phyloP scores from a whole-genome alignment of 2,329 filamentous ascomycete species.

The Exophiala sideris region DNA sequence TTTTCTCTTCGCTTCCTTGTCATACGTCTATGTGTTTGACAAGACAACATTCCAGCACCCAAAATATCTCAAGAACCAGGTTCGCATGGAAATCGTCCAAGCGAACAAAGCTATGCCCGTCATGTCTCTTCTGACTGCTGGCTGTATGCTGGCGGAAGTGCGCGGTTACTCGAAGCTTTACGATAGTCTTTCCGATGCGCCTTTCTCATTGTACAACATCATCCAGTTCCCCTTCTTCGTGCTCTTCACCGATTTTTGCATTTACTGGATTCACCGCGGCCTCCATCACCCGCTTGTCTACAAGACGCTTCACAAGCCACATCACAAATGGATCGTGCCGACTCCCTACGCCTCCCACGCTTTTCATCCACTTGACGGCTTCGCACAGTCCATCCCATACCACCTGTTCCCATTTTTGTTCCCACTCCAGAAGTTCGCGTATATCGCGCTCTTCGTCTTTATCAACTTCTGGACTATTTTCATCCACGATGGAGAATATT shows the following conservation, averaged over 20 bases:
- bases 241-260: conserved; percentile 80
- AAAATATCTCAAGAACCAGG: conserved; percentile 92
- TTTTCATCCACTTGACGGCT: conserved; percentile 93
- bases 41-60: conserved; percentile 85
- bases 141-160: conserved; percentile 78
- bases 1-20: conserved; percentile 77
- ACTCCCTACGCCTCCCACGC: conserved; percentile 89
- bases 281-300: conserved; percentile 79
- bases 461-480: conserved; percentile 97
- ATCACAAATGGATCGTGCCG: conserved; percentile 99
- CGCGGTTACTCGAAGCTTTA: conserved; percentile 85
- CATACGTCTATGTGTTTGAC: conserved; percentile 87
- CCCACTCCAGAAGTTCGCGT: conserved; percentile 86
- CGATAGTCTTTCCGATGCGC: conserved; percentile 71
- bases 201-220: conserved; percentile 72
- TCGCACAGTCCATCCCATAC: conserved; percentile 82
- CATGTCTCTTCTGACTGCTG: conserved; percentile 78
- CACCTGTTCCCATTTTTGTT: conserved; percentile 91
- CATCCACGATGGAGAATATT: conserved; percentile 93
- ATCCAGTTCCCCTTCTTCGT: conserved; percentile 86
- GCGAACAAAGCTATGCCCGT: conserved; percentile 71
- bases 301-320: conserved; percentile 89
- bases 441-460: conserved; percentile 80
- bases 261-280: conserved; percentile 88
- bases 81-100: conserved; percentile 79